These are phyloP conservation scores for Phytophthora megakarya DNA, from an alignment of 352 stramenopile genomes.

Conservation along the genomic window DNA sequence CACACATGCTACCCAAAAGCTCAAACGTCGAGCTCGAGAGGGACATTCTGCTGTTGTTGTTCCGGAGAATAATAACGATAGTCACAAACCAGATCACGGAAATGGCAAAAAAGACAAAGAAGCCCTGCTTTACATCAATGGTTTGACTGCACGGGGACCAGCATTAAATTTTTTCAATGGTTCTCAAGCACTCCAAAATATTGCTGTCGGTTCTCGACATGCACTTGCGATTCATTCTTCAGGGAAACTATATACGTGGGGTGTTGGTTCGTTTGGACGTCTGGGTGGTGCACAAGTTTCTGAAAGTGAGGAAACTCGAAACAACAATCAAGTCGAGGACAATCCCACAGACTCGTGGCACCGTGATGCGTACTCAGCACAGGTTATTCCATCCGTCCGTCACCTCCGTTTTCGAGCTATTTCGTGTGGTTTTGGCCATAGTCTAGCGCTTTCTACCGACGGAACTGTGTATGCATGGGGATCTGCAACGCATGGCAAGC, in stretches of 20 bases:
- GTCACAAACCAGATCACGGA: background rate
- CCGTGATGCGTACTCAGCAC: conserved; percentile 49
- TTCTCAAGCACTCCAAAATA: conserved; percentile 54
- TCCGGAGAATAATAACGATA: conserved; percentile 8
- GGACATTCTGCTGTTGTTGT: conserved; percentile 23
- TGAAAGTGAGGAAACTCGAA: background rate
- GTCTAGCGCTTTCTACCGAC: conserved; percentile 60
- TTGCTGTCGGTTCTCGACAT: conserved; percentile 74
- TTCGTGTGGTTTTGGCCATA: conserved; percentile 73
- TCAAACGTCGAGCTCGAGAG: conserved; percentile 65
- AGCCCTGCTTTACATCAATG: conserved; percentile 46
- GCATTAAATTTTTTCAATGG: conserved; percentile 50
- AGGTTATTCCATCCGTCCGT: conserved; percentile 47
- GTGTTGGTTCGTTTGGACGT: conserved; percentile 69
- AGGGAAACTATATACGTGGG: conserved; percentile 72
- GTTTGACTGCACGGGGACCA: conserved; percentile 57
- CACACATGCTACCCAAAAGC: conserved; percentile 49
- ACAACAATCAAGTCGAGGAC: conserved; percentile 14
- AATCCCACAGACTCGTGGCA: conserved; percentile 49
- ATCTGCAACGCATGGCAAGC: conserved; percentile 72
- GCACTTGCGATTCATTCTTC: conserved; percentile 67
- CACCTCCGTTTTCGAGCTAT: conserved; percentile 59
- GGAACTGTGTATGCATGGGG: conserved; percentile 80
- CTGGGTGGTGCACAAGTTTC: conserved; percentile 46
- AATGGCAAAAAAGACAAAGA: background rate